Base-by-base conservation (phyloP, 148 eudicot species). In the Agrostemma githago region DNA sequence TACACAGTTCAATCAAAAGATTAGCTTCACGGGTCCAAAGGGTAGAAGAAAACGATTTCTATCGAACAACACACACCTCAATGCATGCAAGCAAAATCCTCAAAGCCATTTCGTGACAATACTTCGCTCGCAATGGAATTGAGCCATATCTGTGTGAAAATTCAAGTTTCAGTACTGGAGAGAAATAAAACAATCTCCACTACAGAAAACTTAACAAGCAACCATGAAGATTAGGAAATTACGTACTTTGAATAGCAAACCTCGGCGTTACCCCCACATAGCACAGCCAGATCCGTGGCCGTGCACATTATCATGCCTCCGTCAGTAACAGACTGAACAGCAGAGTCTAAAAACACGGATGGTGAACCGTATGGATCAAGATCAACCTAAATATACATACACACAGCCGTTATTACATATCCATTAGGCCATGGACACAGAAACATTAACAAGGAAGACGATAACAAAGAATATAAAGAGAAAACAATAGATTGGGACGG, bases 341-440 rank as follows among this genome's bases (percentile, higher is more conserved):
- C 95, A 65, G 99, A 96, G 82, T 96, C 99, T 76, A 96, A 82
- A 83, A 96, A 92, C 26, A 89, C 87, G 42, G 99, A 92, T n/a
- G 99, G 97, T 44, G 99, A 82, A 78, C 99, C 99, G 83, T 96
- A 96, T 51, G 99, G 99, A 81, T 96, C 99, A 80, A 96, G 97
- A 86, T 96, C 99, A 88, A 96, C 97, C 99, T 96, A 83, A 77
- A 76, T 62, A 26, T 53, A 34, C 80, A 74, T 44, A 56, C 40
- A 59, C 9, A 39, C 43, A 65, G 8, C 15, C 17, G 37, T 16
- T 3, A 54, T 53, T 51, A 11, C 16, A 15, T 10, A 8, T 51
- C 40, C 66, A 69, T 57, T 57, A 57, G 1, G 16, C 19, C 15
- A 64, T 62, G 20, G 6, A 48, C 3, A 72, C 3, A 70, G 43